Evolutionary conservation across 148 eudicot species (phyloP).

Genomic region (Heliamphora exappendiculata): DNA sequence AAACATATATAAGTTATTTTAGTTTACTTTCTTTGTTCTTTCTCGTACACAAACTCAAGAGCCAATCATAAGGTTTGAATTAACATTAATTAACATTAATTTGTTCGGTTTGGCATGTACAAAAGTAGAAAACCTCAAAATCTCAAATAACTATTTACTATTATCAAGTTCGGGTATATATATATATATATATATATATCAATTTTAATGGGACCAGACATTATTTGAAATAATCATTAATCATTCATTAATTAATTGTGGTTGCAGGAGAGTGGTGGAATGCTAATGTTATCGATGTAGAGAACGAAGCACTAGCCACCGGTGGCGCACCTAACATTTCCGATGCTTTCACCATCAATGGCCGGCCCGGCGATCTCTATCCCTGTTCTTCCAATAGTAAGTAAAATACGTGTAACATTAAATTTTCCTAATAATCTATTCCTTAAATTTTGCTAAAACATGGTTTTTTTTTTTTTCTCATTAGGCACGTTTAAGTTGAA

Average conservation of each 20-base stretch:
- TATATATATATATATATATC: no score
- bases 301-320: constrained; percentile 20
- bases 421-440: not conserved
- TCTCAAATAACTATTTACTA: no score
- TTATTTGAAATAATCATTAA: not conserved
- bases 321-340: constrained; percentile 52
- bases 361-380: constrained; percentile 53
- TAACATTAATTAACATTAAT: no score
- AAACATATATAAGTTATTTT: no score
- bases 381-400: constrained; percentile 51
- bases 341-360: constrained; percentile 60
- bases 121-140: no score
- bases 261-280: constrained; percentile 83
- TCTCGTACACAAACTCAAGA: no score
- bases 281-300: constrained; percentile 42
- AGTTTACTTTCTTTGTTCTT: no score
- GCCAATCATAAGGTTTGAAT: no score
- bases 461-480: not conserved
- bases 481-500: constrained; percentile 34
- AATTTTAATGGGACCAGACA: no score
- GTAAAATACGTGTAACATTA: constrained; percentile 1
- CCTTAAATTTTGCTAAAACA: not conserved
- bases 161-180: no score
- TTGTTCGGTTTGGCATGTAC: no score
- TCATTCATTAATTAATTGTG: not conserved